These are phyloP conservation scores for Cladophialophora yegresii DNA, from an alignment of 2,329 filamentous ascomycete species.

Conservation along the genomic window DNA sequence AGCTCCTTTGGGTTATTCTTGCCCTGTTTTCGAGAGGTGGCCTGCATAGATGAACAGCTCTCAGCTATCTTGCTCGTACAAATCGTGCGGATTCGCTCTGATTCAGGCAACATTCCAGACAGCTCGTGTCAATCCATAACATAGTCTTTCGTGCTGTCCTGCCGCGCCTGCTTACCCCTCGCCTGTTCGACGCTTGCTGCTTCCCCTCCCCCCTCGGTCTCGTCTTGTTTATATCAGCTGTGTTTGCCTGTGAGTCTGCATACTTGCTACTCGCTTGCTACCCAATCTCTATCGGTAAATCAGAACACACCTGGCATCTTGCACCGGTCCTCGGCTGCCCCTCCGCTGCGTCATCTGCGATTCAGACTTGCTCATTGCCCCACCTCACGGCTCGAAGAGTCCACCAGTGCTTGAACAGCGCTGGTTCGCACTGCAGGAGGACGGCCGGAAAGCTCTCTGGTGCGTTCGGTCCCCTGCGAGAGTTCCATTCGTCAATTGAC, in stretches of 20 bases:
- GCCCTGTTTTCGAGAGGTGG: slow-evolving; percentile 9
- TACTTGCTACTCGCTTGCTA: slow-evolving; percentile 14
- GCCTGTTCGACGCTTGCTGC: neutral
- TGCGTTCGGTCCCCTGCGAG: slow-evolving; percentile 12
- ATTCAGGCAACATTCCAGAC: slow-evolving; percentile 7
- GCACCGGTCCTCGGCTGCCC: slow-evolving; percentile 17
- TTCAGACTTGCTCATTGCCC: slow-evolving; percentile 15
- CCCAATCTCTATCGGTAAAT: slow-evolving; percentile 11
- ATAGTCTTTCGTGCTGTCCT: neutral
- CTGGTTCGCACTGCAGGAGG: slow-evolving; percentile 19
- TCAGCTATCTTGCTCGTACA: neutral
- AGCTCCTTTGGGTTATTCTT: slow-evolving; percentile 17
- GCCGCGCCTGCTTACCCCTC: slow-evolving; percentile 10
- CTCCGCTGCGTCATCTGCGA: slow-evolving; percentile 32
- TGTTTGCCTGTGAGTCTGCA: slow-evolving; percentile 3
- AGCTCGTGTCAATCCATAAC: slow-evolving; percentile 1
- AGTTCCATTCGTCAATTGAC: slow-evolving; percentile 1
- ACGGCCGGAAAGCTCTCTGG: slow-evolving; percentile 10
- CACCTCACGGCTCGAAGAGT: slow-evolving; percentile 8
- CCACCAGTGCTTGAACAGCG: slow-evolving; percentile 7
- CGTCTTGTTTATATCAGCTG: slow-evolving; percentile 9
- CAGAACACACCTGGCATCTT: slow-evolving; percentile 2
- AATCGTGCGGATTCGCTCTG: neutral
- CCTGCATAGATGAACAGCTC: slow-evolving; percentile 7
- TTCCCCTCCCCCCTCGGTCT: neutral